Conservation (phyloP, 2,329 filamentous ascomycete species). For the Aspergillus sclerotialis region DNA sequence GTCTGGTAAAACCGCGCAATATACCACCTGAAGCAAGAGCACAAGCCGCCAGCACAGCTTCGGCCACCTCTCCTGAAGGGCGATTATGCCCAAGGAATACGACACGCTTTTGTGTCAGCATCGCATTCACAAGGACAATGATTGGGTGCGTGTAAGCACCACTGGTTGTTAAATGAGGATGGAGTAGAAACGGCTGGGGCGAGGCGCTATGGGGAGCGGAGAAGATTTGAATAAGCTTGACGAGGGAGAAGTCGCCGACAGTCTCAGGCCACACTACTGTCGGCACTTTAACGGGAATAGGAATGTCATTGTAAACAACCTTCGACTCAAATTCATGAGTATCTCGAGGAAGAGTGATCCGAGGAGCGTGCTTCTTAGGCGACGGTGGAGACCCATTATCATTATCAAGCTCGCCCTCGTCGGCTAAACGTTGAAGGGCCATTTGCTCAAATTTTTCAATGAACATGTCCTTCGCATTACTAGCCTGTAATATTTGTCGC, state of each 20-base stretch:
- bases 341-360: conserved; percentile 76
- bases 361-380: conserved; percentile 54
- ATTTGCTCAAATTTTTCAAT: conserved; percentile 96
- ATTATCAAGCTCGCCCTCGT: conserved; percentile 43
- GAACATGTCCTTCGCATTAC: conserved; percentile 92
- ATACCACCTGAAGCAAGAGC: conserved; percentile 86
- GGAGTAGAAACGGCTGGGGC: conserved; percentile 75
- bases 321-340: conserved; percentile 97
- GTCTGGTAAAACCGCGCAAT: conserved; percentile 86
- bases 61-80: conserved; percentile 90
- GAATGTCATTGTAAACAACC: conserved; percentile 92
- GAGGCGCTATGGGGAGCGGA: conserved; percentile 73
- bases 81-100: conserved; percentile 94
- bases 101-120: conserved; percentile 91
- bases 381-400: conserved; percentile 30
- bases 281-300: conserved; percentile 93
- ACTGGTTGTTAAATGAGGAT: conserved; percentile 89
- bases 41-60: conserved; percentile 96
- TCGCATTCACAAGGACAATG: conserved; percentile 86
- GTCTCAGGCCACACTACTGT: conserved; percentile 91
- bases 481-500: conserved; percentile 76
- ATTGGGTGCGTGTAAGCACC: conserved; percentile 87
- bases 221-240: conserved; percentile 96
- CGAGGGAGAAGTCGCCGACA: conserved; percentile 92
- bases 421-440: conserved; percentile 71